Evolutionary conservation across 2,329 filamentous ascomycete genomes (phyloP).

Genomic region (Cladophialophora carrionii): DNA sequence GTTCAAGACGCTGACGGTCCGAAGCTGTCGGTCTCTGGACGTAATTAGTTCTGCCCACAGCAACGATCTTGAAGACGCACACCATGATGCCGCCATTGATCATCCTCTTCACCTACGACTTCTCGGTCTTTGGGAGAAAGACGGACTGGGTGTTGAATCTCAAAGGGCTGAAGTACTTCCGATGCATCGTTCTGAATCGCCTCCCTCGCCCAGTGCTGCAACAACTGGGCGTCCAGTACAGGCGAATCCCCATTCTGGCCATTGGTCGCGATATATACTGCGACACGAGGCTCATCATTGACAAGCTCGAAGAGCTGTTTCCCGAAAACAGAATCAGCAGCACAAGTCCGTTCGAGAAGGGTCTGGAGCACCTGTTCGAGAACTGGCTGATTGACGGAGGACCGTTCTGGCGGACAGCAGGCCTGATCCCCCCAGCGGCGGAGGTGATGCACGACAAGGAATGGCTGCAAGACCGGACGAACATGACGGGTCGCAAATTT

Average conservation of each 20-base stretch:
- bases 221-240: constrained; percentile 65
- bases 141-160: constrained; percentile 27
- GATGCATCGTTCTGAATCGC: constrained; percentile 23
- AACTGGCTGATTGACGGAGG: constrained; percentile 59
- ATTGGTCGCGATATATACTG: constrained; percentile 70
- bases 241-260: constrained; percentile 69
- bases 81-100: constrained; percentile 18
- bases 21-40: background rate
- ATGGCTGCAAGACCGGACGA: constrained; percentile 61
- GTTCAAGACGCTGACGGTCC: background rate
- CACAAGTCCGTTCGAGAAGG: constrained; percentile 47
- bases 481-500: constrained; percentile 22
- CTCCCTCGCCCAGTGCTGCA: constrained; percentile 67
- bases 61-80: background rate
- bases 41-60: background rate
- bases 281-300: constrained; percentile 69
- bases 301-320: constrained; percentile 63
- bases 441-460: constrained; percentile 59
- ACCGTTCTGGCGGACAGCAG: constrained; percentile 58
- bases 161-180: constrained; percentile 18
- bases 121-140: constrained; percentile 25
- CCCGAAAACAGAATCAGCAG: constrained; percentile 49
- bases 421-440: constrained; percentile 60
- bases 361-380: constrained; percentile 60
- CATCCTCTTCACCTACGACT: constrained; percentile 32